These are phyloP conservation scores for Xylaria cubensis DNA, from an alignment of 495 filamentous ascomycete genomes.

Conservation along the genomic window DNA sequence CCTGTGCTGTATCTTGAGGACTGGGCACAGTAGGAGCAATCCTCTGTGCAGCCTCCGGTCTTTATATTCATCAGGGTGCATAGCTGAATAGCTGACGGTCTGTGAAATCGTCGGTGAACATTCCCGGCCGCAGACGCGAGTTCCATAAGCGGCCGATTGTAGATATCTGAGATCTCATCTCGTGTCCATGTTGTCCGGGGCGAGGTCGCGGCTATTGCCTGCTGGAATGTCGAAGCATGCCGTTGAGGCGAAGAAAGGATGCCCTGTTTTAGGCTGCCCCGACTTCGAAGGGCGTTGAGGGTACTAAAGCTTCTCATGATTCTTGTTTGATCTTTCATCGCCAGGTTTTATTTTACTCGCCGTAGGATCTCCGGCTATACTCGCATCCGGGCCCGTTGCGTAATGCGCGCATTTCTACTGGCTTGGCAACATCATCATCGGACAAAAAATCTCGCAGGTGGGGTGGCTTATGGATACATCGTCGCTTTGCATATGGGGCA, in stretches of 20 bases:
- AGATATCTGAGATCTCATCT: slow-evolving; percentile 77
- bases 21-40: slow-evolving; percentile 89
- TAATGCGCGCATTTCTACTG: slow-evolving; percentile 18
- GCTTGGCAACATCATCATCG: not conserved
- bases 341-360: not conserved
- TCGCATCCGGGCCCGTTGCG: not conserved
- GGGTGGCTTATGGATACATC: slow-evolving; percentile 60
- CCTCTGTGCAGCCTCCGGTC: slow-evolving; percentile 86
- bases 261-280: not conserved
- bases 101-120: slow-evolving; percentile 81
- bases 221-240: slow-evolving; percentile 13
- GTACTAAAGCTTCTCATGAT: slow-evolving; percentile 11
- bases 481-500: slow-evolving; percentile 27
- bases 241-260: not conserved
- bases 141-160: slow-evolving; percentile 78
- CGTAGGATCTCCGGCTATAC: not conserved
- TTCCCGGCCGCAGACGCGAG: slow-evolving; percentile 75
- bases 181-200: slow-evolving; percentile 77
- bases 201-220: not conserved
- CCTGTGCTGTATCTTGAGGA: slow-evolving; percentile 84
- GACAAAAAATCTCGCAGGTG: slow-evolving; percentile 5
- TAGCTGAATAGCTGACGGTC: slow-evolving; percentile 79
- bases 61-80: slow-evolving; percentile 93
- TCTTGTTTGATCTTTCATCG: not conserved
- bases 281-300: not conserved